Evolutionary conservation across 1,284 basidiomycete species (phyloP), one percentile per base, ranked within the genome.

Genomic region (Heliocybe sulcata): DNA sequence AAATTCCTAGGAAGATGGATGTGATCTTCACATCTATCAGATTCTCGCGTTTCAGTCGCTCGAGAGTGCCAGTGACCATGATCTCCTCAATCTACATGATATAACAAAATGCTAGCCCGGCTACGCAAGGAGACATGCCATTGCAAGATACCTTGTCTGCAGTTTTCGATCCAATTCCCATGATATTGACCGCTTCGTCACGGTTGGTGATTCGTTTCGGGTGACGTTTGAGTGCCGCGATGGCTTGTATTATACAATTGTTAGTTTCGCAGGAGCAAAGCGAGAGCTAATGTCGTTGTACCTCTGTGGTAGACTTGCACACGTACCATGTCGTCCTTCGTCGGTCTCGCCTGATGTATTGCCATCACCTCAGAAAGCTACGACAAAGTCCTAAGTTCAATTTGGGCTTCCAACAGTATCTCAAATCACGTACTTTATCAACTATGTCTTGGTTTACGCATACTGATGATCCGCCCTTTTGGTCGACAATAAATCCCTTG

Each of bases 61-160:
- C 72, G 25, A 90, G 72, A 38, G 76, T 68, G 0, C 90, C 90
- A 0, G 88, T 91, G 56, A 81, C 64, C 25, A 89, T 65, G 25
- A 92, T 90, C 66, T 92, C 90, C 74, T 83, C 80, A 53, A 92
- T 87, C 87, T 92, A 51, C n/a, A n/a, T 29, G 38, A 50, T n/a
- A 9, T 51, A 49, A 23, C 19, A 22, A 31, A 4, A 27, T 48
- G 3, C 9, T 22, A 16, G 25, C 51, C 35, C 42, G 16, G 53
- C 6, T 19, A 27, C 2, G 29, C 29, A 3, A 35, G 2, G 14
- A 10, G 9, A 42, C 50, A 38, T 42, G 47, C 47, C 3, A 50
- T 29, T 20, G 31, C 25, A n/a, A 54, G 69, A 29, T 38, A 88
- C 90, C 74, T 94, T 91, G 22, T 74, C 64, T 1, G 90, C 90